phyloP scores from a whole-genome alignment of 768 basidiomycete genomes.

The Pisolithus albus region DNA sequence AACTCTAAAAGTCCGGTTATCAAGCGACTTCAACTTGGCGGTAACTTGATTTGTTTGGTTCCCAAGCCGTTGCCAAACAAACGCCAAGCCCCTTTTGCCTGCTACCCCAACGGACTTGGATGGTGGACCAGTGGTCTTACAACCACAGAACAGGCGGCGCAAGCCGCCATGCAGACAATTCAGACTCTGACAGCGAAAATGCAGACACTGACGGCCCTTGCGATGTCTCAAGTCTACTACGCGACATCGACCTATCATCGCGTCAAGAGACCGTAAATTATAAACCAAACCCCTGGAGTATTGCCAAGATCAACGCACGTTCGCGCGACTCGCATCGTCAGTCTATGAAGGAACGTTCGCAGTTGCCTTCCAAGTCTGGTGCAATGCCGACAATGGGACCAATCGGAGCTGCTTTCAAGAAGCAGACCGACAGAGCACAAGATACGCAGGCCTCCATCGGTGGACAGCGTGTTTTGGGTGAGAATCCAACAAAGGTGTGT shows the following conservation, averaged over 20 bases:
- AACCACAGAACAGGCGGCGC: slow-evolving; percentile 12
- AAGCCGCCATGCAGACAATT: slow-evolving; percentile 10
- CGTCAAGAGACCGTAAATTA: slow-evolving; percentile 57
- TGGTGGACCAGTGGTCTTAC: slow-evolving; percentile 25
- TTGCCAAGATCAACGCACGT: slow-evolving; percentile 73
- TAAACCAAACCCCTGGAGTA: slow-evolving; percentile 74
- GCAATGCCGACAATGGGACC: slow-evolving; percentile 15
- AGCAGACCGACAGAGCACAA: slow-evolving; percentile 26
- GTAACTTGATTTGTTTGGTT: too few relatives aligned
- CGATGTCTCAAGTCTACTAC: slow-evolving; percentile 26
- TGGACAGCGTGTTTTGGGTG: background rate
- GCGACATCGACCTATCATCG: slow-evolving; percentile 53
- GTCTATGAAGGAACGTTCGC: background rate
- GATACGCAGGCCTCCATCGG: background rate
- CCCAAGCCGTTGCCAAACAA: background rate
- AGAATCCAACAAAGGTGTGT: background rate
- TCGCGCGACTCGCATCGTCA: slow-evolving; percentile 29
- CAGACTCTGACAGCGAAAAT: slow-evolving; percentile 15
- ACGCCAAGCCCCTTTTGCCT: background rate
- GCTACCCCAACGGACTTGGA: background rate
- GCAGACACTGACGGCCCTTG: slow-evolving; percentile 9
- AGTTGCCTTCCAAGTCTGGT: slow-evolving; percentile 3
- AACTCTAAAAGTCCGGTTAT: too few relatives aligned
- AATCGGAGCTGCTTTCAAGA: slow-evolving; percentile 44
- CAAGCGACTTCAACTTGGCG: too few relatives aligned